These are phyloP conservation scores for Symmetrospora coprosmae DNA, from an alignment of 768 basidiomycete species.

Conservation along the genomic window DNA sequence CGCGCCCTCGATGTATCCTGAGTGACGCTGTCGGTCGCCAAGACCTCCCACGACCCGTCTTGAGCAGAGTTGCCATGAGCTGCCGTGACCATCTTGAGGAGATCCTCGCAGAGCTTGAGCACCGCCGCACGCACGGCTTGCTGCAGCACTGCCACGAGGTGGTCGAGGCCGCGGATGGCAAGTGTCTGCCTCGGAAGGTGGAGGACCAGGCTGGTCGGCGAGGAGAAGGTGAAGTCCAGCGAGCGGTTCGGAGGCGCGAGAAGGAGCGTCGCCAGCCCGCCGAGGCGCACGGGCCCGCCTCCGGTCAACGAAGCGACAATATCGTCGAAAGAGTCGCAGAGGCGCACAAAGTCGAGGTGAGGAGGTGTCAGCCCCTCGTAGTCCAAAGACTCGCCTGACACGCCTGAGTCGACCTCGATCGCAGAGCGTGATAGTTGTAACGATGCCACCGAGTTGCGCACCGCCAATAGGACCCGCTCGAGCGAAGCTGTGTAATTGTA, in stretches of 20 bases:
- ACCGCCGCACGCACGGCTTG: background rate
- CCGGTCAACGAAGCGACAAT: background rate
- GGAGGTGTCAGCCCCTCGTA: background rate
- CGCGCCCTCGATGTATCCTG: no score
- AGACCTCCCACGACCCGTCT: no score
- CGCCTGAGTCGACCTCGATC: no score
- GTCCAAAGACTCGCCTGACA: background rate
- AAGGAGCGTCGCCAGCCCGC: background rate
- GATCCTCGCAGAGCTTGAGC: no score
- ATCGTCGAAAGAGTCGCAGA: background rate
- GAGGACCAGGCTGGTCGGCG: background rate
- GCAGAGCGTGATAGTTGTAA: no score
- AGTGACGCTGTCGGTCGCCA: no score
- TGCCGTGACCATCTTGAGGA: no score
- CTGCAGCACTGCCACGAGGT: background rate
- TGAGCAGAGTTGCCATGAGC: no score
- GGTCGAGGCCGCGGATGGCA: background rate
- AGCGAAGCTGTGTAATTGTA: background rate
- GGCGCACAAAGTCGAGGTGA: background rate
- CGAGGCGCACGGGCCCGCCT: background rate
- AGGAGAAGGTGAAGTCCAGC: slow-evolving; percentile 2
- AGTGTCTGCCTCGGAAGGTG: background rate
- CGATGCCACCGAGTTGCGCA: background rate
- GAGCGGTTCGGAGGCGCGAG: background rate
- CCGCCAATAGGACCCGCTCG: background rate